Conservation (phyloP, 1,139 yeast genomes). For the Pichia sp. region DNA sequence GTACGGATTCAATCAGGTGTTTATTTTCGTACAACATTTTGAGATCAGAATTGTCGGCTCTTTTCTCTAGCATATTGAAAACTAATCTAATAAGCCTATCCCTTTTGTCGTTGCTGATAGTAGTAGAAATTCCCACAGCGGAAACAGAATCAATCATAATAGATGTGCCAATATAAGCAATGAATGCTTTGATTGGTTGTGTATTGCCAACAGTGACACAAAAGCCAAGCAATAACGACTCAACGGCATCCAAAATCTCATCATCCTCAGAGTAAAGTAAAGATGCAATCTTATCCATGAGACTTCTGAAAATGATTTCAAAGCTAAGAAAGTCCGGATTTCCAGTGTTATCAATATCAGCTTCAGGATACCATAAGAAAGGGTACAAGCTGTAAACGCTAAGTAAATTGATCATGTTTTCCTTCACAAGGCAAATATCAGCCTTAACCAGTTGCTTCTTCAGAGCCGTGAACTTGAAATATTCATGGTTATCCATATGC, state of each 20-base stretch:
- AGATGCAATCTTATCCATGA: constrained; percentile 18
- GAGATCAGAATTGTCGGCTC: constrained; percentile 13
- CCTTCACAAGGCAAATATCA: constrained; percentile 2
- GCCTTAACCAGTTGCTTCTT: constrained; percentile 2
- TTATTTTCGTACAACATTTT: constrained; percentile 6
- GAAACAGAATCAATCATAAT: constrained; percentile 21
- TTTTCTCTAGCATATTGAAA: constrained; percentile 17
- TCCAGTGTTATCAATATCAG: not conserved
- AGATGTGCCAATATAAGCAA: constrained; percentile 20
- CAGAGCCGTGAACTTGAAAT: constrained; percentile 1
- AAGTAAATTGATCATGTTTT: constrained; percentile 18
- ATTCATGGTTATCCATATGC: not conserved
- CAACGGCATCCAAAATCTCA: constrained; percentile 15
- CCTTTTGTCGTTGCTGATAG: constrained; percentile 13
- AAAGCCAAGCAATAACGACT: constrained; percentile 19
- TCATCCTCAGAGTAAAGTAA: constrained; percentile 17
- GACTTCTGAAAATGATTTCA: constrained; percentile 15
- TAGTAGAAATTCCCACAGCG: constrained; percentile 15
- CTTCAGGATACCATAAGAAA: constrained; percentile 17
- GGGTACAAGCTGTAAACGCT: constrained; percentile 20
- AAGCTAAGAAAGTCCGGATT: constrained; percentile 10
- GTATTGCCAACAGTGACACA: constrained; percentile 18
- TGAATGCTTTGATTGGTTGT: constrained; percentile 9
- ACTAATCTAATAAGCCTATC: constrained; percentile 18
- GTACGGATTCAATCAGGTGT: constrained; percentile 10